Conservation (phyloP, 1,139 yeast genomes). For the Entelexis paramagnoliae region DNA sequence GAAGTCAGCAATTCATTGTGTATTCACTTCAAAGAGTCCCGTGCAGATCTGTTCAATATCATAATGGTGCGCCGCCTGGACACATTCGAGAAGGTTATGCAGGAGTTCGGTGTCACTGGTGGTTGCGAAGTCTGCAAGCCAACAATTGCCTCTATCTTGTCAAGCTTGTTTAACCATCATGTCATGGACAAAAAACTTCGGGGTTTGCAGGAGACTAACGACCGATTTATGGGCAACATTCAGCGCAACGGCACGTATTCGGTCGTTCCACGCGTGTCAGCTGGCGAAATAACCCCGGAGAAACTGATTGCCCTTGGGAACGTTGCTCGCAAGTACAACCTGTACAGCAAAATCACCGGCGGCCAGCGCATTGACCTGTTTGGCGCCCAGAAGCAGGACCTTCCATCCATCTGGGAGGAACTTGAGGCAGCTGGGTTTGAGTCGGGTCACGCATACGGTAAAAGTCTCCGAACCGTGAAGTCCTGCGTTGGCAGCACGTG, state of each 20-base stretch:
- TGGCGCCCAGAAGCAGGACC: constrained; percentile 32
- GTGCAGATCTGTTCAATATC: constrained; percentile 31
- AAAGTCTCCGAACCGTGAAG: constrained; percentile 32
- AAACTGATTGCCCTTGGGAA: constrained; percentile 30
- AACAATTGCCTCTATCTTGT: constrained; percentile 31
- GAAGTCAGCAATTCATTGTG: constrained; percentile 30
- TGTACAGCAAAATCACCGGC: constrained; percentile 33
- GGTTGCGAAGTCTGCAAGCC: constrained; percentile 35
- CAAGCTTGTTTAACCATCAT: constrained; percentile 31
- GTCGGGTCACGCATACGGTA: constrained; percentile 34
- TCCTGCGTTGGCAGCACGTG: constrained; percentile 35
- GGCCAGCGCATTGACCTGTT: constrained; percentile 33
- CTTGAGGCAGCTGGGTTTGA: constrained; percentile 31
- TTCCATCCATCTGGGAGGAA: constrained; percentile 32
- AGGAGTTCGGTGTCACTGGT: constrained; percentile 27
- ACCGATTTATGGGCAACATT: constrained; percentile 31
- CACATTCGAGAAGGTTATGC: constrained; percentile 29
- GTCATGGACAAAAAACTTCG: constrained; percentile 29
- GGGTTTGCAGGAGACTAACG: constrained; percentile 33
- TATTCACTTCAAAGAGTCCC: constrained; percentile 30
- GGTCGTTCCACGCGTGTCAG: constrained; percentile 33
- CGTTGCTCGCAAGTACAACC: constrained; percentile 30
- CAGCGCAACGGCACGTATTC: constrained; percentile 34
- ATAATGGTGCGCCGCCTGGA: constrained; percentile 30
- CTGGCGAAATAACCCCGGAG: constrained; percentile 33